Conservation (phyloP, 2,329 filamentous ascomycete species). For the Talaromyces amestolkiae region DNA sequence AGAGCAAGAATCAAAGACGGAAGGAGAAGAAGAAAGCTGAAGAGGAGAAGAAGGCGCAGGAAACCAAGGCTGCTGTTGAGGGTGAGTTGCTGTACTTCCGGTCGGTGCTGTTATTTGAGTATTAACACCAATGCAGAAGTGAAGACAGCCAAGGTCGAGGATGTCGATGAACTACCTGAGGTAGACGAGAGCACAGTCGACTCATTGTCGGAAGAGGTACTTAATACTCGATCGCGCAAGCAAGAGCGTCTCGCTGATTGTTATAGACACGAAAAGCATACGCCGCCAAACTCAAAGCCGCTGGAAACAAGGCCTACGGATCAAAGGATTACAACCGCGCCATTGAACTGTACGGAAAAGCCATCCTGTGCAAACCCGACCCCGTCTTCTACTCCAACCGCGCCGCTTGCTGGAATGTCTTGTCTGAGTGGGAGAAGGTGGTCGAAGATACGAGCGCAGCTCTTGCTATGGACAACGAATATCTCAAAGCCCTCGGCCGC, state of each 20-base stretch:
- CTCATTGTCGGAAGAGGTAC: constrained; percentile 48
- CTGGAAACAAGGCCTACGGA: constrained; percentile 94
- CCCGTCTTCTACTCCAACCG: constrained; percentile 99
- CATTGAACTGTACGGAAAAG: constrained; percentile 92
- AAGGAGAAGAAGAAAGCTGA: constrained; percentile 73
- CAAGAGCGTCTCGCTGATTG: not conserved
- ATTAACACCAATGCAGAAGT: constrained; percentile 30
- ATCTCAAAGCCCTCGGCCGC: constrained; percentile 96
- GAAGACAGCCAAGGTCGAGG: constrained; percentile 50
- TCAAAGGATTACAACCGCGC: constrained; percentile 90
- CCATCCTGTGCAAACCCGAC: constrained; percentile 94
- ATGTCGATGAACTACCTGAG: constrained; percentile 67
- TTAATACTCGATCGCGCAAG: constrained; percentile 16
- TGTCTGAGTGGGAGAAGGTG: constrained; percentile 90
- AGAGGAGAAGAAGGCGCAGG: constrained; percentile 51
- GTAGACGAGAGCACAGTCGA: constrained; percentile 51
- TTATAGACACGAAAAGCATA: constrained; percentile 75
- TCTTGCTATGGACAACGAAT: constrained; percentile 88
- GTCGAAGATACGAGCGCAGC: constrained; percentile 96
- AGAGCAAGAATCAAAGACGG: constrained; percentile 86
- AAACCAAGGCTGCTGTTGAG: constrained; percentile 51
- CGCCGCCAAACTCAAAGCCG: constrained; percentile 87
- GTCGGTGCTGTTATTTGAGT: not conserved
- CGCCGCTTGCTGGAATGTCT: constrained; percentile 93
- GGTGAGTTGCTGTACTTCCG: constrained; percentile 22